Conservation (phyloP, 2,329 filamentous ascomycete genomes). For the Aureobasidium lini region DNA sequence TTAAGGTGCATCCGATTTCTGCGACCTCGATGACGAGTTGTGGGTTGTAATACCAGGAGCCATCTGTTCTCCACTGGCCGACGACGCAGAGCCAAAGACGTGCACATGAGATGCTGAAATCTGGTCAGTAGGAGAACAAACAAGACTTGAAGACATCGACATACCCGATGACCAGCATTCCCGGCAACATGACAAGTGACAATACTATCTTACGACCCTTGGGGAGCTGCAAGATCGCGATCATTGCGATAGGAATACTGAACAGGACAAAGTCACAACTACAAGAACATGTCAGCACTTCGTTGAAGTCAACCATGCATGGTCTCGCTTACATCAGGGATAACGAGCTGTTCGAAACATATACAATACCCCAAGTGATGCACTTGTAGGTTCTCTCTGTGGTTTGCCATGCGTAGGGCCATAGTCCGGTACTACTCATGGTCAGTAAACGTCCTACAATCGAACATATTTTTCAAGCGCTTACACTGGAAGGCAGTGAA, state of each 20-base stretch:
- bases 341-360: constrained; percentile 44
- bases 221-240: constrained; percentile 39
- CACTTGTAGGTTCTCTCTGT: constrained; percentile 36
- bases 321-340: constrained; percentile 35
- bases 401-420: constrained; percentile 45
- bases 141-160: neutral
- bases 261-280: constrained; percentile 41
- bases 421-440: constrained; percentile 34
- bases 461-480: neutral
- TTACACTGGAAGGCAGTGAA: constrained; percentile 43
- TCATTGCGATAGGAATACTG: constrained; percentile 43
- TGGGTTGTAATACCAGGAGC: constrained; percentile 46
- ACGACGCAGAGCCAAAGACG: constrained; percentile 42
- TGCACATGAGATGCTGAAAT: constrained; percentile 35
- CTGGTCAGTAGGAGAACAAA: neutral
- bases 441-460: neutral
- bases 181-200: constrained; percentile 42
- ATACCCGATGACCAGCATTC: constrained; percentile 38
- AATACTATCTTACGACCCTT: constrained; percentile 41
- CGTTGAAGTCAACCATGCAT: too few relatives aligned
- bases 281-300: too few relatives aligned
- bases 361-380: constrained; percentile 45
- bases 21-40: constrained; percentile 44
- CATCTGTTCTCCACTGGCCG: constrained; percentile 39
- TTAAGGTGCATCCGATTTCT: constrained; percentile 44